phyloP scores from a whole-genome alignment of 768 basidiomycete genomes.

The Macrolepiota albuminosa region DNA sequence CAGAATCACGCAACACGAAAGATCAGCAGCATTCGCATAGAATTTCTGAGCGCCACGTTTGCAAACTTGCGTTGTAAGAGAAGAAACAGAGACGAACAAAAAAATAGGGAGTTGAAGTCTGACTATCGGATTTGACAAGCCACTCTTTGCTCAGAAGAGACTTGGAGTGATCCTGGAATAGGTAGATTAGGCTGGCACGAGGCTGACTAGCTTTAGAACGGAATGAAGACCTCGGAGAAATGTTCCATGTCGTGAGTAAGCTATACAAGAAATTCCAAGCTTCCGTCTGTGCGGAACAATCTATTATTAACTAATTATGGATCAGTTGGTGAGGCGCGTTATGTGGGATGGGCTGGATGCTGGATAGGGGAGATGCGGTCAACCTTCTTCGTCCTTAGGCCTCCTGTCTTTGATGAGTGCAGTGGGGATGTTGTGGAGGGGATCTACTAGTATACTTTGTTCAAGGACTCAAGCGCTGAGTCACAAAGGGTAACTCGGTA shows the following conservation, averaged over 20 bases:
- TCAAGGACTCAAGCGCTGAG: too few relatives aligned
- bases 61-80: background rate
- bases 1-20: slow-evolving; percentile 55
- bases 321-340: background rate
- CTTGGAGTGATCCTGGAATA: slow-evolving; percentile 49
- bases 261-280: background rate
- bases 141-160: slow-evolving; percentile 63
- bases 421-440: background rate
- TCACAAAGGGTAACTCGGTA: slow-evolving; percentile 5
- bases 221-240: slow-evolving; percentile 39
- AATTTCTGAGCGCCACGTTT: slow-evolving; percentile 50
- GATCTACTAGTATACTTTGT: background rate
- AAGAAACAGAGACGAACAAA: slow-evolving; percentile 40
- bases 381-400: background rate
- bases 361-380: background rate
- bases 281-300: background rate
- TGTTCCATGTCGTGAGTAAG: slow-evolving; percentile 34
- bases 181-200: slow-evolving; percentile 10
- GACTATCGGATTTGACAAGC: slow-evolving; percentile 62
- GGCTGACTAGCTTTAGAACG: background rate
- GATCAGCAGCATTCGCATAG: slow-evolving; percentile 47
- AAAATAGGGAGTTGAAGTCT: slow-evolving; percentile 62
- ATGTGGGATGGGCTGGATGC: background rate
- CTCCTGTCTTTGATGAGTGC: background rate
- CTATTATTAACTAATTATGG: background rate